Conservation (phyloP, 495 filamentous ascomycete species). For the Bathelium albidoporum region DNA sequence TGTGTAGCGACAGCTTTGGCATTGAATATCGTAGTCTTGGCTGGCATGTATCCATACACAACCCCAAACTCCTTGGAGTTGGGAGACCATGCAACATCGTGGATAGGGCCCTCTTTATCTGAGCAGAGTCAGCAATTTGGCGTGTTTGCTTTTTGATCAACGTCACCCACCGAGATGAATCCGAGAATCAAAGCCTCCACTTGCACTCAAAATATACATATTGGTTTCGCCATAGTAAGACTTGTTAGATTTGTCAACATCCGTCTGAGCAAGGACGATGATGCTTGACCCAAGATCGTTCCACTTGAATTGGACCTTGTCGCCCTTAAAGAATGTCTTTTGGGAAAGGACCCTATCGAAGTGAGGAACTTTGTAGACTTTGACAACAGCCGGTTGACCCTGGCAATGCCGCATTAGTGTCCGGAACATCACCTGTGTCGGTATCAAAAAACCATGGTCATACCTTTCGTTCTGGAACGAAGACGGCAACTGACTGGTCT, state of each 20-base stretch:
- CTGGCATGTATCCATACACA: slow-evolving; percentile 94
- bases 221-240: slow-evolving; percentile 99
- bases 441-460: background rate
- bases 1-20: slow-evolving; percentile 67
- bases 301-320: slow-evolving; percentile 98
- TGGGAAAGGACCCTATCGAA: slow-evolving; percentile 75
- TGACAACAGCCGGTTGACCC: slow-evolving; percentile 86
- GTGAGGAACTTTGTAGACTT: slow-evolving; percentile 84
- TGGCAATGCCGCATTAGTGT: slow-evolving; percentile 25
- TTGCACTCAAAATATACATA: slow-evolving; percentile 86
- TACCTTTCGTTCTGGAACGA: slow-evolving; percentile 91
- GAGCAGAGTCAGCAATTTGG: slow-evolving; percentile 9
- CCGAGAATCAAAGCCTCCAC: slow-evolving; percentile 83
- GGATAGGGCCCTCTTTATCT: slow-evolving; percentile 97
- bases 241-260: slow-evolving; percentile 95
- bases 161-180: slow-evolving; percentile 58
- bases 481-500: slow-evolving; percentile 83
- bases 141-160: background rate
- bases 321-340: slow-evolving; percentile 98
- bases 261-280: slow-evolving; percentile 94
- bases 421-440: background rate
- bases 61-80: slow-evolving; percentile 96
- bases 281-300: slow-evolving; percentile 79
- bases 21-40: slow-evolving; percentile 96
- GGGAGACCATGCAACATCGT: slow-evolving; percentile 96